These are phyloP conservation scores for Boletus subcaerulescens DNA, from an alignment of 768 basidiomycete species.

Conservation along the genomic window DNA sequence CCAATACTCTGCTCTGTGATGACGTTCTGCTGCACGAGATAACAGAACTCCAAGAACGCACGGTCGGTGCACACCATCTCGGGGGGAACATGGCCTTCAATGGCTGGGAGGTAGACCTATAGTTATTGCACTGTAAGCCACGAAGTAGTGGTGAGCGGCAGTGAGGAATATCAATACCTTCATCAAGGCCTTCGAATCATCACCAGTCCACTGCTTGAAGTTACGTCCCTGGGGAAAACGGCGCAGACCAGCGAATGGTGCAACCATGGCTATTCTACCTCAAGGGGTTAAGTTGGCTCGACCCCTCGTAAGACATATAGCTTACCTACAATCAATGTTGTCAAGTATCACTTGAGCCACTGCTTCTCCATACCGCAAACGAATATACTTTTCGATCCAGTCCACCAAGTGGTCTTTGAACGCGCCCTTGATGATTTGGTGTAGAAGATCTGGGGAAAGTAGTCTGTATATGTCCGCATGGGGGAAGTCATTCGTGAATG, in stretches of 20 bases:
- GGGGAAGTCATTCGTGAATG: no score
- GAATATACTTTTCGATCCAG: not conserved
- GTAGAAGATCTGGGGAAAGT: not conserved
- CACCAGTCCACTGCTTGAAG: not conserved
- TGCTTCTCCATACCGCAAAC: not conserved
- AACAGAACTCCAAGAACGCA: no score
- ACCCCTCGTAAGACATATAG: not conserved
- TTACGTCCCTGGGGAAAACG: not conserved
- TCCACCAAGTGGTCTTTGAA: no score
- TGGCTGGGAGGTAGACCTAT: no score
- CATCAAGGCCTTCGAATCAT: not conserved
- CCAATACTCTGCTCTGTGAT: no score
- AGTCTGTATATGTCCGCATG: slow-evolving; percentile 27
- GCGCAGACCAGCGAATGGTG: slow-evolving; percentile 21
- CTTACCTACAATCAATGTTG: slow-evolving; percentile 31
- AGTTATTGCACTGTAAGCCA: no score
- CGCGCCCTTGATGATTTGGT: not conserved
- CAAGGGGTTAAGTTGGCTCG: not conserved
- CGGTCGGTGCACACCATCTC: no score
- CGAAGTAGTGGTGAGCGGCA: no score
- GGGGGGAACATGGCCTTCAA: no score
- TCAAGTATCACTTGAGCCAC: slow-evolving; percentile 18
- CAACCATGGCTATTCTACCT: slow-evolving; percentile 27
- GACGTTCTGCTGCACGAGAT: no score
- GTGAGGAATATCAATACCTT: not conserved